Conservation (phyloP, 176 grass and related monocot species). For the Secale cereale region DNA sequence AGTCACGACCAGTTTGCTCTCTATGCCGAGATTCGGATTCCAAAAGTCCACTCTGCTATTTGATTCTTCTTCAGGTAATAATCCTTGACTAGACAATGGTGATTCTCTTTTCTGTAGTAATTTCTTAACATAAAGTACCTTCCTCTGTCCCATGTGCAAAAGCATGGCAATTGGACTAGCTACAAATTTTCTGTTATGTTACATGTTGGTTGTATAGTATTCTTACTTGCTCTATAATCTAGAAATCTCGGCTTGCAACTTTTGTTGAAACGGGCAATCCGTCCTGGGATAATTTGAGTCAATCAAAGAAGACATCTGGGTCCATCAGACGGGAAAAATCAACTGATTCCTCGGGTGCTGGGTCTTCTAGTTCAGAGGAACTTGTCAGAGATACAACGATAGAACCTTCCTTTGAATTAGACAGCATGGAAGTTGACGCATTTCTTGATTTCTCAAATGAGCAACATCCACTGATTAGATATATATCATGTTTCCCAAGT, state of each 20-base stretch:
- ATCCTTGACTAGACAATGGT: slow-evolving; percentile 9
- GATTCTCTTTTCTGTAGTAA: slow-evolving; percentile 13
- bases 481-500: slow-evolving; percentile 44
- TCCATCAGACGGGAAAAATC: slow-evolving; percentile 40
- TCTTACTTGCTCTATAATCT: slow-evolving; percentile 28
- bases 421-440: slow-evolving; percentile 52
- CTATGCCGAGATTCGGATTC: slow-evolving; percentile 85
- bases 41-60: slow-evolving; percentile 89
- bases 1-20: slow-evolving; percentile 70
- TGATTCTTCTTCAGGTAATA: slow-evolving; percentile 97
- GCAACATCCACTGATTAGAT: slow-evolving; percentile 56
- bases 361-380: slow-evolving; percentile 44
- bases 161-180: neutral
- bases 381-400: slow-evolving; percentile 24
- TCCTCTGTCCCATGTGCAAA: neutral
- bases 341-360: slow-evolving; percentile 29
- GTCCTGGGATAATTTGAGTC: slow-evolving; percentile 62
- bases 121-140: slow-evolving; percentile 7
- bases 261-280: slow-evolving; percentile 92
- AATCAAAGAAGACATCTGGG: slow-evolving; percentile 29
- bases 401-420: slow-evolving; percentile 57
- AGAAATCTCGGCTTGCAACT: slow-evolving; percentile 91
- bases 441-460: slow-evolving; percentile 60
- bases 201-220: slow-evolving; percentile 19
- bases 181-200: neutral